Percentiles rank a stretch among this genome's conserved stretches.
phyloP scores from a whole-genome alignment of 768 basidiomycete genomes.

The Naematelia aurantialba region DNA sequence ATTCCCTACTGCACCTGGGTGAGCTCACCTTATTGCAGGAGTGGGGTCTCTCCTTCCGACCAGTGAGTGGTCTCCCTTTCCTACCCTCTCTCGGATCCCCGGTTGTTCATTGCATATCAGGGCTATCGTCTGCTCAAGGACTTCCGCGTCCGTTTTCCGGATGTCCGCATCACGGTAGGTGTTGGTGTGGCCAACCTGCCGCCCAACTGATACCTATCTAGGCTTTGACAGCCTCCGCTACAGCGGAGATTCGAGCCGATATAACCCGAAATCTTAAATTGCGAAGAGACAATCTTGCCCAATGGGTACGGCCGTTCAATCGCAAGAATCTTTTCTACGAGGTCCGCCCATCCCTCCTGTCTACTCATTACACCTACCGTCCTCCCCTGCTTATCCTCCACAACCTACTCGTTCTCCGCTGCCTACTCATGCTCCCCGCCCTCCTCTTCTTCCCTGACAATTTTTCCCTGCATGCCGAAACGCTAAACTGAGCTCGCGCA shows the following conservation, averaged over 20 bases:
- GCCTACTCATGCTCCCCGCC: too few species aligned
- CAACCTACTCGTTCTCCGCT: too few species aligned
- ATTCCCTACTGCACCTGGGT: not conserved
- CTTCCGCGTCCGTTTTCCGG: conserved; percentile 43
- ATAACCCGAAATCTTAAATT: conserved; percentile 44
- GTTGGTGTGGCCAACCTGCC: not conserved
- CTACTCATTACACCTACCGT: too few species aligned
- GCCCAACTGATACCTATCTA: conserved; percentile 9
- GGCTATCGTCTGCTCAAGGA: conserved; percentile 46
- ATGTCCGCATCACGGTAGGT: too few species aligned
- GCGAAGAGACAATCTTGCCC: conserved; percentile 37
- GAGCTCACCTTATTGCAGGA: conserved; percentile 24
- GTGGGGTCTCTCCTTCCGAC: conserved; percentile 47
- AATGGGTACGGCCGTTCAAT: conserved; percentile 50
- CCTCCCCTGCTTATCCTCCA: too few species aligned
- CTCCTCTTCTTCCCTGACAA: too few species aligned
- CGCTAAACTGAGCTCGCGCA: conserved; percentile 9
- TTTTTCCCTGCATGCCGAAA: not conserved
- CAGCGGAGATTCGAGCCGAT: conserved; percentile 44
- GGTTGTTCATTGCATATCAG: conserved; percentile 14
- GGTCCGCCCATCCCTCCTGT: conserved; percentile 25
- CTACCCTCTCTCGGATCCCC: not conserved
- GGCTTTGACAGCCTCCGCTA: conserved; percentile 51
- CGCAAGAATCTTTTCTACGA: conserved; percentile 51
- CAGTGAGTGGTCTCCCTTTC: conserved; percentile 13